Evolutionary conservation across 345 rosid species (phyloP), one percentile per base, ranked within the genome.

Genomic region (Adansonia digitata): DNA sequence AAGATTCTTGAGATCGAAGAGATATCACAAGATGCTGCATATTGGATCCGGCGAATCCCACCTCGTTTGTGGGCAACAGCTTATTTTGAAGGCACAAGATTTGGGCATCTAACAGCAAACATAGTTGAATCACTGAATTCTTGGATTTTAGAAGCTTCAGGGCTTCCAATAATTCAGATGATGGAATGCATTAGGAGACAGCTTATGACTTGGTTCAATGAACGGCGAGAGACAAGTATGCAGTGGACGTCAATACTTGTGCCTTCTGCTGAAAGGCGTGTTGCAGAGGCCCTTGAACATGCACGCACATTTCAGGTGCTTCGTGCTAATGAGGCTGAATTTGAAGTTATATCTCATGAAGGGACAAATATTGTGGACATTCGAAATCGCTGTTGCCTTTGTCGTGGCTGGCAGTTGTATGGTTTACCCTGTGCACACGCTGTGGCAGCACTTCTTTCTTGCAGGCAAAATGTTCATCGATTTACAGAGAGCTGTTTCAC

Each of bases 401-500:
- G 98, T 52, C 85, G 97, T 17, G 99, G 99, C 29, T 95, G 99
- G 99, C 98, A 95, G 83, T 87, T 92, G 69, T 90, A 91, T 51
- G 99, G 97, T 57, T 80, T 95, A 74, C 99, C 99, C 5, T 95
- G 99, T 49, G 96, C 99, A 27, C 99, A 93, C 51, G 99, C 99
- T 0, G 99, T 95, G 67, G 94, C 99, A 0, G 98, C 99, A 20
- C 94, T 95, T 69, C 90, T 93, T 48, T 95, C 98, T 57, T 95
- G 99, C 88, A 84, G 99, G 60, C 60, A 55, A 14, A 56, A 56
- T 56, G 62, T 56, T 26, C 35, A 56, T 56, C 62, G 35, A 26
- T 56, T 56, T 56, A 56, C 62, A 15, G 62, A 26, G 34, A 56
- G 62, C 62, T 56, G 62, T 56, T 56, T 56, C 62, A 56, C 62